Base-by-base conservation (phyloP, 2,329 filamentous ascomycete species). In the Aspergillus floridensis region DNA sequence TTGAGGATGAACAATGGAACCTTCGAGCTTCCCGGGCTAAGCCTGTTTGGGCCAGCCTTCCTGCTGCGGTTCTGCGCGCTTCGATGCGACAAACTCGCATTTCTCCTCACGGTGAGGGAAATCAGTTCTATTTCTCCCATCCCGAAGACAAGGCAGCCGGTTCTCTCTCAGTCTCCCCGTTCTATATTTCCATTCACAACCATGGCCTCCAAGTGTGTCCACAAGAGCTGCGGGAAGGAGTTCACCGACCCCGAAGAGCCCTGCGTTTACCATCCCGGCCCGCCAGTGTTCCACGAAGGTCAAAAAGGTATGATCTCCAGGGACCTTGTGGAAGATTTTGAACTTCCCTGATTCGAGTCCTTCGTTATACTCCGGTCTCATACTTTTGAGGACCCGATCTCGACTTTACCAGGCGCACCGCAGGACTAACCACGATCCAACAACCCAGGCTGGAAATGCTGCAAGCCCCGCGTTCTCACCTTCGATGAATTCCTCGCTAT, bases 401-500 rank as follows among this genome's bases (percentile, higher is more conserved):
- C 6, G 38, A 16, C 16, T 0, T 8, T 35, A 5, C 51, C 49
- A 59, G 53, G 44, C 16, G 26, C 19, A 32, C 31, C 38, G 31
- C 32, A 29, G 29, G 24, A 11, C 16, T 21, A 53, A 47, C 16
- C 48, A 54, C 56, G 58, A 59, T 59, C 21, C 10, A 11, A 47
- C 14, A 44, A 14, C 31, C 49, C 70, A 97, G 93, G 95, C 73
- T 98, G 95, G 93, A 96, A 96, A 81, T 99, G 95, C 82, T 99
- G 95, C 85, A 98, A 97, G 80, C 89, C 93, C 59, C 90, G 95
- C 71, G 92, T 98, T 69, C 83, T 99, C 69, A 97, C 92, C 60
- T 99, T 99, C 75, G 95, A 99, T 79, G 95, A 99, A 79, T 99
- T 99, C 82, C 91, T 99, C 77, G 77, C 82, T 61, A 98, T 99